Percentiles rank a stretch among this genome's conserved stretches.
phyloP scores from a whole-genome alignment of 495 filamentous ascomycete genomes.

The Apiosordaria backusii region DNA sequence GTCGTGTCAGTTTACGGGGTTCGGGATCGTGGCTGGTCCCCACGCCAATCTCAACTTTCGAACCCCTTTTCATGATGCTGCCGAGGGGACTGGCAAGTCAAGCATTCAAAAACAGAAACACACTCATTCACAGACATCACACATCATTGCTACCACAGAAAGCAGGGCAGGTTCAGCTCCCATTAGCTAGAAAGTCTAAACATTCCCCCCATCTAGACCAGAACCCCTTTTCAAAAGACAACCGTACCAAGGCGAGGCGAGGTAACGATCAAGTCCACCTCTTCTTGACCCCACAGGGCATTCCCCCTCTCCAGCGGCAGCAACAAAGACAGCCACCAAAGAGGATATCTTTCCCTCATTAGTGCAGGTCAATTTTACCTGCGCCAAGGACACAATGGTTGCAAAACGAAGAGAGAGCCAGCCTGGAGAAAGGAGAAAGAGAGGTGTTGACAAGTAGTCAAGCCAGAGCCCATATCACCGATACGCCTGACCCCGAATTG shows the following conservation, averaged over 20 bases:
- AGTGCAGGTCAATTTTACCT: slow-evolving; percentile 64
- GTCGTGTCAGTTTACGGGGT: not conserved
- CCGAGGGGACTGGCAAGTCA: no score
- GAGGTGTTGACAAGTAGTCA: slow-evolving; percentile 21
- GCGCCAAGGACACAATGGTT: slow-evolving; percentile 23
- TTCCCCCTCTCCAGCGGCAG: slow-evolving; percentile 66
- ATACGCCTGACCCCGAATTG: slow-evolving; percentile 30
- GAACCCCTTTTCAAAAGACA: slow-evolving; percentile 11
- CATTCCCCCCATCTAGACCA: slow-evolving; percentile 6
- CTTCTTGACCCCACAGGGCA: slow-evolving; percentile 74
- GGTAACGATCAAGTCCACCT: slow-evolving; percentile 55
- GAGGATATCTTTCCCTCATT: slow-evolving; percentile 93
- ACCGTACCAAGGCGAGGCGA: slow-evolving; percentile 36
- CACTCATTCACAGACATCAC: not conserved
- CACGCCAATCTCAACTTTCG: not conserved
- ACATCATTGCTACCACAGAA: not conserved
- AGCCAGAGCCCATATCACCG: slow-evolving; percentile 24
- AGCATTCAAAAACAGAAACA: not conserved
- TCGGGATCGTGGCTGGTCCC: not conserved
- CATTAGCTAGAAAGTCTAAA: slow-evolving; percentile 16
- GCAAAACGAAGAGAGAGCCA: slow-evolving; percentile 10
- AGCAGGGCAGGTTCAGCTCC: slow-evolving; percentile 14
- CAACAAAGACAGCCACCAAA: slow-evolving; percentile 43
- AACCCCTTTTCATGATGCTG: not conserved
- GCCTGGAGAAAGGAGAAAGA: slow-evolving; percentile 15